phyloP scores from a whole-genome alignment of 2,329 filamentous ascomycete species.

The Juglanconis sp. region DNA sequence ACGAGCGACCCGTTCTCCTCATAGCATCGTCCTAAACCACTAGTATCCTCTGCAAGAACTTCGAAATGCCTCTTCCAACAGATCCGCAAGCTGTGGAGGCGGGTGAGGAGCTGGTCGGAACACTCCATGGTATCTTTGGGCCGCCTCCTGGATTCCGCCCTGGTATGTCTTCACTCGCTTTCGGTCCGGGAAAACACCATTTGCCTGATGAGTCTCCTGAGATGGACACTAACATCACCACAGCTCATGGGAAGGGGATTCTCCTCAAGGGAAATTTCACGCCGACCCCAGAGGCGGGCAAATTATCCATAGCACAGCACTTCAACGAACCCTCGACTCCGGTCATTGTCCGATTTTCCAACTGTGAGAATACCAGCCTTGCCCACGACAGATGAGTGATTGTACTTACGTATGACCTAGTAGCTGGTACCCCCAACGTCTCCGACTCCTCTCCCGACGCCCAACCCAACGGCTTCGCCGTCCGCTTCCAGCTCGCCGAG shows the following conservation, averaged over 20 bases:
- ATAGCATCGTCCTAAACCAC: too few relatives aligned
- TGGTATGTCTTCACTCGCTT: constrained; percentile 25
- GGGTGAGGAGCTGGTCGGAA: constrained; percentile 32
- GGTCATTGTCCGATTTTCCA: constrained; percentile 48
- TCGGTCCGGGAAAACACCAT: too few relatives aligned
- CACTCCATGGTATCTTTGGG: constrained; percentile 35
- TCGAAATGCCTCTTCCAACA: constrained; percentile 41
- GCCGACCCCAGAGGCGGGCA: constrained; percentile 39
- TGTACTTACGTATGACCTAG: constrained; percentile 19
- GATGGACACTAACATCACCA: not conserved
- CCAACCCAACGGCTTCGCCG: constrained; percentile 45
- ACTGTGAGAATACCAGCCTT: constrained; percentile 17
- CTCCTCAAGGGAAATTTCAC: constrained; percentile 51
- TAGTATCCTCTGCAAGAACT: too few relatives aligned
- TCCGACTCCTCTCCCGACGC: constrained; percentile 45
- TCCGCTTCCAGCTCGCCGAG: constrained; percentile 44
- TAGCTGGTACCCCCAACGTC: constrained; percentile 47
- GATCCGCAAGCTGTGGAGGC: constrained; percentile 37
- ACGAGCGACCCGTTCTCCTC: too few relatives aligned
- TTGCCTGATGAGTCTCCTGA: not conserved
- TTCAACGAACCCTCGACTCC: constrained; percentile 43
- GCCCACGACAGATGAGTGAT: not conserved
- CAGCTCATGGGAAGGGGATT: constrained; percentile 51
- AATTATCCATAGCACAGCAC: constrained; percentile 45
- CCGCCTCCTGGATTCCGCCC: constrained; percentile 38